These are phyloP conservation scores for Penicillium sp. DNA, from an alignment of 2,329 filamentous ascomycete genomes.

Conservation along the genomic window DNA sequence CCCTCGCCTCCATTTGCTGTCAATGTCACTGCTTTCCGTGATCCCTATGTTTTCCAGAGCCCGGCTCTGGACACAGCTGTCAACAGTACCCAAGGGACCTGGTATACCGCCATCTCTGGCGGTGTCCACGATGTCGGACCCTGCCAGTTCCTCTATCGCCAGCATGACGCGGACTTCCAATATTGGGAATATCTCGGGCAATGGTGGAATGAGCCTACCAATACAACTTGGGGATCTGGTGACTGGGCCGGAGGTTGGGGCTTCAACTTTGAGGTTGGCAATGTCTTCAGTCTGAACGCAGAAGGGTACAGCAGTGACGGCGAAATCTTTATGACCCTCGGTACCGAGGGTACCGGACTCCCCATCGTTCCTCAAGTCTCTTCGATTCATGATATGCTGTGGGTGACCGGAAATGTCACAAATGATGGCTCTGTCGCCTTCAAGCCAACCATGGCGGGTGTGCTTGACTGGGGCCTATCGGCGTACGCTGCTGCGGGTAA, in stretches of 20 bases:
- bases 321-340: conserved; percentile 16
- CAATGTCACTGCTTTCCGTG: conserved; percentile 22
- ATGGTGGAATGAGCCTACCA: conserved; percentile 20
- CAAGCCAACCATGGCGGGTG: conserved; percentile 19
- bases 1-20: conserved; percentile 19
- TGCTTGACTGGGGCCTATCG: conserved; percentile 20
- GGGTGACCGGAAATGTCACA: conserved; percentile 13
- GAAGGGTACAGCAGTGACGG: conserved; percentile 17
- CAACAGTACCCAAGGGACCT: conserved; percentile 11
- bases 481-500: conserved; percentile 20
- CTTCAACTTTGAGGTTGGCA: conserved; percentile 21
- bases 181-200: conserved; percentile 22
- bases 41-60: conserved; percentile 20
- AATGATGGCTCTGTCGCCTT: conserved; percentile 10
- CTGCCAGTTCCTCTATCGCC: conserved; percentile 19
- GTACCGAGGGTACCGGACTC: conserved; percentile 13
- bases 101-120: conserved; percentile 21
- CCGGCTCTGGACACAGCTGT: conserved; percentile 8
- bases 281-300: conserved; percentile 13
- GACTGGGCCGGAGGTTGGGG: conserved; percentile 21
- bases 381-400: conserved; percentile 21
- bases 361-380: conserved; percentile 13
- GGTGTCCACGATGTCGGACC: conserved; percentile 17
- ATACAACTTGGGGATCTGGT: conserved; percentile 20
- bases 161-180: conserved; percentile 14